Evolutionary conservation across 2,329 filamentous ascomycete genomes (phyloP).

Genomic region (Xylaria sp.): DNA sequence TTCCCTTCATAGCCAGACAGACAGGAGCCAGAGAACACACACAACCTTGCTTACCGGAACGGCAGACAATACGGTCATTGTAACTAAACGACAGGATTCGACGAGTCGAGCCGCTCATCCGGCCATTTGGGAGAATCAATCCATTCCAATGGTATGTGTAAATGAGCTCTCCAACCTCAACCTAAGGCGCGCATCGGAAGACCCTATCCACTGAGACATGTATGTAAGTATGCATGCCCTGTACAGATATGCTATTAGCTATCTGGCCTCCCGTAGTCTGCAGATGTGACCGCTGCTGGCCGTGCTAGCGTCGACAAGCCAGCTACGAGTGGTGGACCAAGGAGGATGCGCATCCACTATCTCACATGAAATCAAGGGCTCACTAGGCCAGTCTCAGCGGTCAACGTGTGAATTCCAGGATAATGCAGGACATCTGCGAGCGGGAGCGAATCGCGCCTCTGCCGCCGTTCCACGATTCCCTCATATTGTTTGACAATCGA

Average conservation of each 20-base stretch:
- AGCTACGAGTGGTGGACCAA: conserved; percentile 32
- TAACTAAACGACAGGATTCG: conserved; percentile 3
- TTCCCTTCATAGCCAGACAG: not conserved
- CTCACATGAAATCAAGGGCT: conserved; percentile 36
- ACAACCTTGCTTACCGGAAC: conserved; percentile 9
- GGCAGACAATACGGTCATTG: not conserved
- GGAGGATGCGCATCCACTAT: conserved; percentile 39
- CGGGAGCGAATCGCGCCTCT: conserved; percentile 40
- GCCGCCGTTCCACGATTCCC: conserved; percentile 34
- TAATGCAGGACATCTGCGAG: conserved; percentile 40
- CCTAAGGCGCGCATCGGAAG: conserved; percentile 14
- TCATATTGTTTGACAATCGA: conserved; percentile 22
- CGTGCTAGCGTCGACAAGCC: conserved; percentile 13
- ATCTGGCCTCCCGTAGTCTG: conserved; percentile 2
- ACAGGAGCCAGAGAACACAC: not conserved
- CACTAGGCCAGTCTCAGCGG: conserved; percentile 45
- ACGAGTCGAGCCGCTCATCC: conserved; percentile 1
- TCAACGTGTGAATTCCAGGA: conserved; percentile 48
- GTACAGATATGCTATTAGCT: not conserved
- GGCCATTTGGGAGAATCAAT: not conserved
- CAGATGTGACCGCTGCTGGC: conserved; percentile 30
- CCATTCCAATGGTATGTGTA: not conserved
- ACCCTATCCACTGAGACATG: not conserved
- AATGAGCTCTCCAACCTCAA: conserved; percentile 2
- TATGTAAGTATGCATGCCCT: not conserved